Percentiles rank a stretch among this genome's conserved stretches.
Conservation (phyloP, 169 alveolate genomes). For the Plasmodium berghei region DNA sequence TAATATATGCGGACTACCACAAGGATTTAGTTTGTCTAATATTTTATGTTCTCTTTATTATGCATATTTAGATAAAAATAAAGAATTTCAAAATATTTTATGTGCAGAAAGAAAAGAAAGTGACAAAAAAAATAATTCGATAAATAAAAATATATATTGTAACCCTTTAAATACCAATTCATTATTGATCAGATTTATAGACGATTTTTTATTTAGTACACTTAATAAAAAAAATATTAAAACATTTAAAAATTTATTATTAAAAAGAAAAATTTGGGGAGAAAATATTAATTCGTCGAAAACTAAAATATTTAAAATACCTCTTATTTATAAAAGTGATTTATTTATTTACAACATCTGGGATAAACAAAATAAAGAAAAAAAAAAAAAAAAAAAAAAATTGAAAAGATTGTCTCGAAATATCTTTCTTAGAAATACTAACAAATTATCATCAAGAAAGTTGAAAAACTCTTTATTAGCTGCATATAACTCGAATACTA, state of each 20-base stretch:
- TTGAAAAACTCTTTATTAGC: neutral
- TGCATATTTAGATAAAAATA: constrained; percentile 69
- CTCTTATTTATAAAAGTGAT: constrained; percentile 41
- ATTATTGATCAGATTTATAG: constrained; percentile 49
- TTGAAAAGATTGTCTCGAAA: neutral
- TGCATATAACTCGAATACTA: neutral
- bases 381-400: neutral
- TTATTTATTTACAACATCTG: constrained; percentile 10
- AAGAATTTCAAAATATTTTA: constrained; percentile 71
- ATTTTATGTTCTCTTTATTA: constrained; percentile 67
- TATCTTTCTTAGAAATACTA: neutral
- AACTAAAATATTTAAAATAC: constrained; percentile 67
- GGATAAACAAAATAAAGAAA: neutral
- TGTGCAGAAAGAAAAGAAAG: constrained; percentile 4
- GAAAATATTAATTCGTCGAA: constrained; percentile 58
- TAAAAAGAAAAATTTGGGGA: constrained; percentile 74
- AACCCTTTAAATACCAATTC: constrained; percentile 37
- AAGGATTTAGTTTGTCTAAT: constrained; percentile 71
- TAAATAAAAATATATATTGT: neutral
- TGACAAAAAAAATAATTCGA: neutral
- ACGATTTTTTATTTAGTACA: constrained; percentile 65
- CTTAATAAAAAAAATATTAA: constrained; percentile 58
- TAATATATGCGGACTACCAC: constrained; percentile 71
- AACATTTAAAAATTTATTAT: constrained; percentile 38
- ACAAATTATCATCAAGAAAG: neutral